Conservation (phyloP, 305 asterid species). For the Andrographis paniculata region DNA sequence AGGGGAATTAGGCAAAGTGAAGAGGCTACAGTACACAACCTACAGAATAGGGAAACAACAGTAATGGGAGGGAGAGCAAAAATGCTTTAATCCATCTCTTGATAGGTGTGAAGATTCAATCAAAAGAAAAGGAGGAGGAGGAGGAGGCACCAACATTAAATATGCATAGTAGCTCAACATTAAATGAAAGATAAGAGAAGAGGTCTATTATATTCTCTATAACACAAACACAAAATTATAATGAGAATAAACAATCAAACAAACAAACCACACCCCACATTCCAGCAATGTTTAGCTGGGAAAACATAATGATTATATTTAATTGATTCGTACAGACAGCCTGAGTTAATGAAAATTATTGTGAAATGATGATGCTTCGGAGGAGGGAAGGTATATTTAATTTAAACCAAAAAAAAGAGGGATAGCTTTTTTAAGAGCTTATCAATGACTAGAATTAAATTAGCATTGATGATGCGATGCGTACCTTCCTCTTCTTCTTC, state of each 20-base stretch:
- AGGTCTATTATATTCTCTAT: no score
- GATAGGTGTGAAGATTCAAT: conserved; percentile 43
- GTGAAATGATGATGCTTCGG: conserved; percentile 17
- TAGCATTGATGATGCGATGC: neutral
- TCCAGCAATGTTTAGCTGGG: conserved; percentile 25
- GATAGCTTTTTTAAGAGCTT: no score
- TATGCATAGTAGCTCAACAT: conserved; percentile 30
- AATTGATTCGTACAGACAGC: conserved; percentile 15
- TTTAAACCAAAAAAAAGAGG: neutral
- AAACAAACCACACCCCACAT: conserved; percentile 27
- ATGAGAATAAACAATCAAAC: conserved; percentile 8
- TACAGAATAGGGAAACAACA: conserved; percentile 50
- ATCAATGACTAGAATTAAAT: neutral
- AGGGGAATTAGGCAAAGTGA: conserved; percentile 14
- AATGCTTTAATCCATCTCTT: conserved; percentile 17
- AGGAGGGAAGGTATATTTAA: neutral
- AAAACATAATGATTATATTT: conserved; percentile 21
- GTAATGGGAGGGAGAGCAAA: conserved; percentile 22
- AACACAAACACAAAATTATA: neutral
- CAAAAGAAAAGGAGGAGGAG: conserved; percentile 36
- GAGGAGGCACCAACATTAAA: conserved; percentile 40
- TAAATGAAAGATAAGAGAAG: conserved; percentile 15
- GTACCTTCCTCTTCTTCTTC: no score
- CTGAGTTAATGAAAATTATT: conserved; percentile 23
- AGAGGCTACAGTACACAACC: conserved; percentile 21